Base-by-base conservation (phyloP, 176 grass and related monocot species). In the Bothriochloa decipiens region DNA sequence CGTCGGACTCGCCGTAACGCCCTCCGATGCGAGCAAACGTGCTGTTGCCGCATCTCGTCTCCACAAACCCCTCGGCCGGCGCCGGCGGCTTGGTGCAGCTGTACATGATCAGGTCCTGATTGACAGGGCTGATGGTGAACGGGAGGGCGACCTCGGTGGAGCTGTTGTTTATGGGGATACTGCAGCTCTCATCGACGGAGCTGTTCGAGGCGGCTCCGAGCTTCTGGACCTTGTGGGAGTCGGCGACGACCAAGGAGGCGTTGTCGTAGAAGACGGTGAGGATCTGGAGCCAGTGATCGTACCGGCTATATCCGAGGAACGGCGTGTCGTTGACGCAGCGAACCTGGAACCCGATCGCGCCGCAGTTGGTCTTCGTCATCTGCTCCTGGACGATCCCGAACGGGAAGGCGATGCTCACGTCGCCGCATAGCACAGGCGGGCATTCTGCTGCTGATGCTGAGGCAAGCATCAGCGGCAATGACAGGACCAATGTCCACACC, bases 191-290 rank as follows among this genome's bases (percentile, higher is more conserved):
- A 0, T 40, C 39, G 49, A 0, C 52, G 7, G 6, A 7, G 18
- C 6, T 5, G 18, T 26, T 23, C 6, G 0, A 45, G 42, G 8
- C 27, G 28, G 2, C 18, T 9, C 20, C 0, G 27, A 0, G 72
- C 8, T 55, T 75, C 1, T 53, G 41, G n/a, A 80, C 45, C 58
- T 79, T 74, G 60, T n/a, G 68, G 60, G 43, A 6, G 7, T 88
- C 87, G 14, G 35, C 49, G 68, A 84, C 41, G 58, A 68, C 14
- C 58, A 84, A 43, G 14, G 87, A 84, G 6, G 3, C 9, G 82
- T 89, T 85, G 87, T 0, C 1, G 71, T 55, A 53, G 82, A 85
- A 89, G 77, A 89, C 70, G 27, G 40, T 0, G 8, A 85, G 70
- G n/a, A 89, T 77, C n/a, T 2, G 64, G 0, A 85, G 6, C 8